phyloP scores from a whole-genome alignment of 805 yeast species.

The Kodamaea leandrae region DNA sequence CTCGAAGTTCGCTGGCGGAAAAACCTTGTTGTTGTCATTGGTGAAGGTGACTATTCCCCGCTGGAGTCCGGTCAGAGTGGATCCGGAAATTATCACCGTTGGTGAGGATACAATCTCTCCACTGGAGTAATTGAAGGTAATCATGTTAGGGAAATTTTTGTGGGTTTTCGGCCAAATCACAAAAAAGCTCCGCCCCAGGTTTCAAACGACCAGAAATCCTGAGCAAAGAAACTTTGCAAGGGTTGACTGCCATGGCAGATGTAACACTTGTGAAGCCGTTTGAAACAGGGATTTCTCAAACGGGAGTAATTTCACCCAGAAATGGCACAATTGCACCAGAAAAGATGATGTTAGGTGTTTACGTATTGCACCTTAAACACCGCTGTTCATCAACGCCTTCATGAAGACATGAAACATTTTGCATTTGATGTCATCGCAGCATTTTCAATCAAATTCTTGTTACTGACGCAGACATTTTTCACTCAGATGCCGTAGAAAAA shows the following conservation, averaged over 20 bases:
- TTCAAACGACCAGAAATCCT: too few relatives aligned
- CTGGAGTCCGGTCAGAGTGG: constrained; percentile 15
- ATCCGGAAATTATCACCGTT: constrained; percentile 35
- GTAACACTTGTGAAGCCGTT: not conserved
- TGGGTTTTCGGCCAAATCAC: not conserved
- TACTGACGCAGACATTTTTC: not conserved
- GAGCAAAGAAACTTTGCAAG: too few relatives aligned
- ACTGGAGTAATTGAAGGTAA: constrained; percentile 31
- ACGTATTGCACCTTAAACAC: too few relatives aligned
- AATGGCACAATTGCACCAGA: too few relatives aligned
- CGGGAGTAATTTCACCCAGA: too few relatives aligned
- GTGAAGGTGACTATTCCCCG: constrained; percentile 32
- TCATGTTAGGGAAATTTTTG: constrained; percentile 2
- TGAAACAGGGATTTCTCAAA: too few relatives aligned
- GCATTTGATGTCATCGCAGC: too few relatives aligned
- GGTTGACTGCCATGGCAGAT: too few relatives aligned
- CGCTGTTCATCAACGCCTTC: too few relatives aligned
- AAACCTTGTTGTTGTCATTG: constrained; percentile 37
- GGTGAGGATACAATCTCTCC: constrained; percentile 43
- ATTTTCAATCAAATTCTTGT: too few relatives aligned
- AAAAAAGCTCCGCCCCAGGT: not conserved
- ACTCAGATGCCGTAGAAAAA: not conserved
- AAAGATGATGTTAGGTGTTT: too few relatives aligned
- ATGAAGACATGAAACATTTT: too few relatives aligned
- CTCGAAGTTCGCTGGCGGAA: constrained; percentile 72